phyloP scores from a whole-genome alignment of 257 asterid genomes.

The Catharanthus roseus region DNA sequence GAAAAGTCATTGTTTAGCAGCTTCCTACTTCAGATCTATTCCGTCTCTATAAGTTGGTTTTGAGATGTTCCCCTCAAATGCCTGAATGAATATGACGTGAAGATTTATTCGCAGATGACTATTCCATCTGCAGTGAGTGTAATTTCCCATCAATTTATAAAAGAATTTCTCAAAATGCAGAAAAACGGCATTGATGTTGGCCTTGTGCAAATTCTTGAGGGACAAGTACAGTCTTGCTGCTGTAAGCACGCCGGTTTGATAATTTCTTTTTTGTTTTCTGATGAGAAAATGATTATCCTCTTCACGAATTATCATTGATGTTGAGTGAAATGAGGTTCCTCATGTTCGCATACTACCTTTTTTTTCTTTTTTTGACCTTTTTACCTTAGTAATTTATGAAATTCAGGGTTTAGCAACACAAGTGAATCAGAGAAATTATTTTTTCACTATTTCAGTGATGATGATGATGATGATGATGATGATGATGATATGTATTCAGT shows the following conservation, averaged over 20 bases:
- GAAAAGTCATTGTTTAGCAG: not conserved
- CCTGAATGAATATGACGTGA: not conserved
- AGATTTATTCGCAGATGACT: not conserved
- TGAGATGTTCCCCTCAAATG: not conserved
- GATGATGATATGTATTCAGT: too few species aligned
- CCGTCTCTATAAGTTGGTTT: not conserved
- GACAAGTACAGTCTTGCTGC: slow-evolving; percentile 94
- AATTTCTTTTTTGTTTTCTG: not conserved
- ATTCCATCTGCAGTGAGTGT: not conserved
- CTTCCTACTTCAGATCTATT: not conserved
- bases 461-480: too few species aligned
- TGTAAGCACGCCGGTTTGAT: slow-evolving; percentile 38
- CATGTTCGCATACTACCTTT: too few species aligned
- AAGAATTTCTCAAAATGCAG: slow-evolving; percentile 33
- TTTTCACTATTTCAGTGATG: not conserved
- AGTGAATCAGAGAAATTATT: not conserved
- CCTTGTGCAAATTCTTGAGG: slow-evolving; percentile 65
- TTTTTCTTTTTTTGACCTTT: too few species aligned
- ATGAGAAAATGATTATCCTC: not conserved
- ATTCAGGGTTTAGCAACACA: too few species aligned
- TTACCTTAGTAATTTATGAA: too few species aligned
- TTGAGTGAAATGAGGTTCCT: not conserved
- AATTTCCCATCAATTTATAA: not conserved
- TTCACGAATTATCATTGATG: not conserved
- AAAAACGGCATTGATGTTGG: slow-evolving; percentile 89